Evolutionary conservation across 2,329 filamentous ascomycete species (phyloP).

Genomic region (Aspergillus floridensis): DNA sequence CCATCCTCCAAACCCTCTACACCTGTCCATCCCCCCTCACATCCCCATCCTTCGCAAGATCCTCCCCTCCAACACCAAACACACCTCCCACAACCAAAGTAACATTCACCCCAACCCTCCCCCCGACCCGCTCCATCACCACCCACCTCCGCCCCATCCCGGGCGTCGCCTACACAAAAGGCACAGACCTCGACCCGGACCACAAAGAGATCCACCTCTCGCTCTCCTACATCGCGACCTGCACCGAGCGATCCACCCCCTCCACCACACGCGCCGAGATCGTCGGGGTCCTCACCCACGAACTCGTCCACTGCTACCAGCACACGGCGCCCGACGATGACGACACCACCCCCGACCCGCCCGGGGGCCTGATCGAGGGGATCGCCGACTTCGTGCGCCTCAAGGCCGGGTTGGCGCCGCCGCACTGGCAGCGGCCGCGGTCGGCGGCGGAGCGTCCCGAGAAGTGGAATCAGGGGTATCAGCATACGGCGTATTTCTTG

Average conservation of each 20-base stretch:
- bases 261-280: constrained; percentile 58
- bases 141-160: constrained; percentile 74
- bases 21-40: constrained; percentile 18
- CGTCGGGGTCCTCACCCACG: constrained; percentile 79
- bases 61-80: background rate
- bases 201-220: constrained; percentile 94
- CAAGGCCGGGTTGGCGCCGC: constrained; percentile 67
- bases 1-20: constrained; percentile 74
- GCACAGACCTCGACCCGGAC: constrained; percentile 72
- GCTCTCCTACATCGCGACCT: constrained; percentile 64
- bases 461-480: constrained; percentile 86
- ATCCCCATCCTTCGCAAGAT: too few species aligned
- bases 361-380: constrained; percentile 81
- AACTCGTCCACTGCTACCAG: constrained; percentile 94
- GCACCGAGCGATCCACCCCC: constrained; percentile 13
- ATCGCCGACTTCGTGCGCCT: constrained; percentile 91
- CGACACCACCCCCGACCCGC: constrained; percentile 35
- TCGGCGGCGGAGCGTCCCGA: constrained; percentile 49
- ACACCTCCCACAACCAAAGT: constrained; percentile 9
- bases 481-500: constrained; percentile 87
- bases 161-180: constrained; percentile 87
- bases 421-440: constrained; percentile 70
- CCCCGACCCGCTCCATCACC: constrained; percentile 79
- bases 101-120: constrained; percentile 42
- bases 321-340: constrained; percentile 59